Conservation (phyloP, 1,284 basidiomycete species). For the Paramarasmius palmivorus region DNA sequence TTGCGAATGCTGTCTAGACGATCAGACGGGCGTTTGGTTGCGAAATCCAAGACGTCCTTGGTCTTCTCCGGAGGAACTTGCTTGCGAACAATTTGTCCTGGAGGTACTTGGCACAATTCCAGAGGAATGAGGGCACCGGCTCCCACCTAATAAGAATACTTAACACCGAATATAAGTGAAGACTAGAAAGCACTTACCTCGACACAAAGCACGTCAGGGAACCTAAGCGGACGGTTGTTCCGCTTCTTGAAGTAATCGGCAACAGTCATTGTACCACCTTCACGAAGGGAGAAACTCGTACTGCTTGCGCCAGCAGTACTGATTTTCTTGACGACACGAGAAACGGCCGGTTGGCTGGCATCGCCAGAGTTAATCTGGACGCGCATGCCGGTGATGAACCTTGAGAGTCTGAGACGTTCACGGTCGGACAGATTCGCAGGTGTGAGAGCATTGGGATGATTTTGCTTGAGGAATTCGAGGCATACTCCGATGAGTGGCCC, state of each 20-base stretch:
- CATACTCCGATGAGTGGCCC: slow-evolving; percentile 39
- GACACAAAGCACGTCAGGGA: slow-evolving; percentile 49
- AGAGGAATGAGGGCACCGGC: slow-evolving; percentile 55
- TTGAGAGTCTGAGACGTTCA: slow-evolving; percentile 45
- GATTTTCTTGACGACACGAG: slow-evolving; percentile 46
- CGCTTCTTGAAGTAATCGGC: slow-evolving; percentile 48
- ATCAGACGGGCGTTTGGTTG: slow-evolving; percentile 51
- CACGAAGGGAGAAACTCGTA: slow-evolving; percentile 42
- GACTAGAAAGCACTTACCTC: slow-evolving; percentile 43
- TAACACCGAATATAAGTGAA: background rate
- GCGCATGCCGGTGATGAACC: slow-evolving; percentile 47
- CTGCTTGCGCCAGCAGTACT: slow-evolving; percentile 39
- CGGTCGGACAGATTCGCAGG: slow-evolving; percentile 45
- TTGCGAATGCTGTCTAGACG: slow-evolving; percentile 47
- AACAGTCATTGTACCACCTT: slow-evolving; percentile 45
- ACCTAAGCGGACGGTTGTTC: slow-evolving; percentile 39
- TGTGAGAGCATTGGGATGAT: slow-evolving; percentile 25
- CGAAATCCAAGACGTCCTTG: slow-evolving; percentile 53
- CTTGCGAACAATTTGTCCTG: slow-evolving; percentile 52
- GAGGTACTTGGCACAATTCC: slow-evolving; percentile 51
- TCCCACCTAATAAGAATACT: slow-evolving; percentile 38
- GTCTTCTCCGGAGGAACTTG: slow-evolving; percentile 59
- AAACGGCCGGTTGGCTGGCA: slow-evolving; percentile 19
- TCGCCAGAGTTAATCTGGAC: slow-evolving; percentile 30
- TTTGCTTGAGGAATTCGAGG: slow-evolving; percentile 40